phyloP scores from a whole-genome alignment of 2,329 filamentous ascomycete genomes.

The Exophiala calicioides region DNA sequence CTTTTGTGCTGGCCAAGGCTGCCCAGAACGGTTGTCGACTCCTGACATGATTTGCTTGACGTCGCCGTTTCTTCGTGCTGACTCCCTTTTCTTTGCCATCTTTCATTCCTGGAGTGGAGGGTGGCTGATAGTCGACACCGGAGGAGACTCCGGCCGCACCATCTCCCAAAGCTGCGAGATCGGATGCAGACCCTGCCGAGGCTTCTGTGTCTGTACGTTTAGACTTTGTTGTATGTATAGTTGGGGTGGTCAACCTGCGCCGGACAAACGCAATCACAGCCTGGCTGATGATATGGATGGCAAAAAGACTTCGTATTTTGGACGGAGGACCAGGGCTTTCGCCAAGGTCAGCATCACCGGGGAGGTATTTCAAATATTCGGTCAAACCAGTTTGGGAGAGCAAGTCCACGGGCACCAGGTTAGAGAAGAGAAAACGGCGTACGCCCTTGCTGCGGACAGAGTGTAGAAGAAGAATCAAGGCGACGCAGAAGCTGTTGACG shows the following conservation, averaged over 20 bases:
- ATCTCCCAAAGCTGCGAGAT: constrained; percentile 46
- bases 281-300: constrained; percentile 52
- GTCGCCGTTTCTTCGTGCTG: constrained; percentile 76
- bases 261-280: constrained; percentile 50
- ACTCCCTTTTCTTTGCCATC: constrained; percentile 61
- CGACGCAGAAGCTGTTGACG: constrained; percentile 48
- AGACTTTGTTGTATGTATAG: constrained; percentile 41
- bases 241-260: constrained; percentile 47
- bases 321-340: constrained; percentile 41
- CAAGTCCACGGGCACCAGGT: constrained; percentile 48
- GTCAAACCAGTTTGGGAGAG: constrained; percentile 45
- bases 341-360: constrained; percentile 43
- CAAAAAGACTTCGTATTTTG: constrained; percentile 50
- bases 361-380: constrained; percentile 46
- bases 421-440: constrained; percentile 52
- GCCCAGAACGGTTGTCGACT: constrained; percentile 93
- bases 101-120: constrained; percentile 54
- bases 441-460: constrained; percentile 48
- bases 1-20: constrained; percentile 91
- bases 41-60: constrained; percentile 86
- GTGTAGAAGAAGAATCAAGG: constrained; percentile 49
- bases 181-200: constrained; percentile 45
- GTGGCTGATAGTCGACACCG: constrained; percentile 47
- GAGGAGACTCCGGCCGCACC: constrained; percentile 43
- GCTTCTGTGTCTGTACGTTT: constrained; percentile 50